Conservation (phyloP, 495 filamentous ascomycete species). For the Hypoxylon cercidicola region DNA sequence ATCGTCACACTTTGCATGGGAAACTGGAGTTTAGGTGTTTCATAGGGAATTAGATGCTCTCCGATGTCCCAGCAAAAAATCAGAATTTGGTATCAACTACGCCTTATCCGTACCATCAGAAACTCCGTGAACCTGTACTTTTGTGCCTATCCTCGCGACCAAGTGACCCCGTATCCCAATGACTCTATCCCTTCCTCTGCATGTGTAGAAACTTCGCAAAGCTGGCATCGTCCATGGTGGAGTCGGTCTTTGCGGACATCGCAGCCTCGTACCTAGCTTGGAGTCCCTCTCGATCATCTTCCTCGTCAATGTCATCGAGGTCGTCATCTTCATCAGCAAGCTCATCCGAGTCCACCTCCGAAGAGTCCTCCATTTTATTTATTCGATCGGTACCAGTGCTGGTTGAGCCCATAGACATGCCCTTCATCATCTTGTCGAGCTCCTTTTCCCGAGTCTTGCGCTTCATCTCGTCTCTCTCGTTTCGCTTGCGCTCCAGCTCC, state of each 20-base stretch:
- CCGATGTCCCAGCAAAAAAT: conserved; percentile 20
- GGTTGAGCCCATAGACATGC: conserved; percentile 75
- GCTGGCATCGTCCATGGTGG: conserved; percentile 63
- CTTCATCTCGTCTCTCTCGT: conserved; percentile 79
- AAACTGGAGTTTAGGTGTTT: conserved; percentile 27
- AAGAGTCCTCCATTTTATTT: conserved; percentile 58
- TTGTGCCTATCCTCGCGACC: not conserved
- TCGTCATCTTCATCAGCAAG: conserved; percentile 57
- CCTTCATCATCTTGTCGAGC: conserved; percentile 90
- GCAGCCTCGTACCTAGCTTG: conserved; percentile 70
- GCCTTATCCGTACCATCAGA: conserved; percentile 26
- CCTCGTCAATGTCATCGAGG: conserved; percentile 58
- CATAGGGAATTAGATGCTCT: conserved; percentile 6
- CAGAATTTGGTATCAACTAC: conserved; percentile 57
- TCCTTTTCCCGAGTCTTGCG: conserved; percentile 77
- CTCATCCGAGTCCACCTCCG: conserved; percentile 58
- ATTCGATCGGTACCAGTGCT: conserved; percentile 39
- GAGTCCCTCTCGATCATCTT: conserved; percentile 67
- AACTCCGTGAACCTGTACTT: conserved; percentile 13
- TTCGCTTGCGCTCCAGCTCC: conserved; percentile 82
- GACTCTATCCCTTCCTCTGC: conserved; percentile 36
- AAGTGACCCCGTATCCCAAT: too few species aligned
- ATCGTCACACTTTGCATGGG: not conserved
- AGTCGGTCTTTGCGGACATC: conserved; percentile 58
- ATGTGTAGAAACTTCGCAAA: conserved; percentile 68